Percentiles rank a stretch among this genome's conserved stretches.
Conservation (phyloP, 768 basidiomycete species). For the Pisolithus albus region DNA sequence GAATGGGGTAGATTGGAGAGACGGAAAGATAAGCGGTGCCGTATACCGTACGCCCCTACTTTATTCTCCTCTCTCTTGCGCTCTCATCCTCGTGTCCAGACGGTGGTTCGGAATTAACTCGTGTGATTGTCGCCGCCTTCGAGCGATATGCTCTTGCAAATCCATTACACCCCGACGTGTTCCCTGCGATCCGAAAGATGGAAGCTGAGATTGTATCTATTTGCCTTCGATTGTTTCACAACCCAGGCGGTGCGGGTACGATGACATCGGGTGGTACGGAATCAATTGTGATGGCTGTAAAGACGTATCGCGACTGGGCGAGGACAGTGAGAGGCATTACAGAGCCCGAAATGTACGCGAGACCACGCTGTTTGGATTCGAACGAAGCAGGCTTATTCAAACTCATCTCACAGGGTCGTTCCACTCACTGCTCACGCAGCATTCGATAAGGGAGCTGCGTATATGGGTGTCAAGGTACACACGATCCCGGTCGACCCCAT, state of each 20-base stretch:
- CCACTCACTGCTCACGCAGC: conserved; percentile 87
- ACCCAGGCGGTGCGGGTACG: conserved; percentile 78
- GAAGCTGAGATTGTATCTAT: conserved; percentile 91
- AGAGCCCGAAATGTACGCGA: conserved; percentile 81
- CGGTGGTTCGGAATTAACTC: conserved; percentile 75
- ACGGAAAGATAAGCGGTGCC: conserved; percentile 76
- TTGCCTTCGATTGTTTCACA: conserved; percentile 80
- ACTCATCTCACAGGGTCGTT: conserved; percentile 52
- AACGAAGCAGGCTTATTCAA: background rate
- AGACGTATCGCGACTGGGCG: conserved; percentile 94
- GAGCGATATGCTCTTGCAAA: conserved; percentile 80
- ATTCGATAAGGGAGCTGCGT: conserved; percentile 88
- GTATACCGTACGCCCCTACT: conserved; percentile 63
- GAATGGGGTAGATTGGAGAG: conserved; percentile 43
- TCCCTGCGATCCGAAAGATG: conserved; percentile 93
- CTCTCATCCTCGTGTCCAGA: conserved; percentile 35
- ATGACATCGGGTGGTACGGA: conserved; percentile 97
- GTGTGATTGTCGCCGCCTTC: conserved; percentile 75
- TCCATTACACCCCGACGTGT: conserved; percentile 88
- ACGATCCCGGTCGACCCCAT: conserved; percentile 70
- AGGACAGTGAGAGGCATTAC: conserved; percentile 77
- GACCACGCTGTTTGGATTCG: background rate
- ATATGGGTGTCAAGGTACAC: conserved; percentile 86
- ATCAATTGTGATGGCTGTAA: conserved; percentile 91
- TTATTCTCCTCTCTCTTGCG: background rate